Conservation (phyloP, 306 rosid species). For the Corylus heterophylla region DNA sequence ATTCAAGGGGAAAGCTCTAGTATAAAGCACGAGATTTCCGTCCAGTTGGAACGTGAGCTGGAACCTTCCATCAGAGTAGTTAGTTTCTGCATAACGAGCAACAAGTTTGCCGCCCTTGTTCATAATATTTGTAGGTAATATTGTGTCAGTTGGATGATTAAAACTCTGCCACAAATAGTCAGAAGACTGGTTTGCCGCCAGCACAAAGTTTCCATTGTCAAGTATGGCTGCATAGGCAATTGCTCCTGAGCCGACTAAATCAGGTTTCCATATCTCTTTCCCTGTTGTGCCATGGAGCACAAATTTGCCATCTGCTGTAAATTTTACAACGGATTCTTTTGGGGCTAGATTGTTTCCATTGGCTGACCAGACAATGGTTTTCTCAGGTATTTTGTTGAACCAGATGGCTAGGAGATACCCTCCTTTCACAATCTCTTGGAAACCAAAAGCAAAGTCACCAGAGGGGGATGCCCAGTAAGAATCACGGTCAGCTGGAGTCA, state of each 20-base stretch:
- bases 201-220: slow-evolving; percentile 53
- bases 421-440: not conserved
- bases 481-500: not conserved
- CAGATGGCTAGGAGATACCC: not conserved
- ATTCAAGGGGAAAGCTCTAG: slow-evolving; percentile 36
- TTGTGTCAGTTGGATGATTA: slow-evolving; percentile 53
- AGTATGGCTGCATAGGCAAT: slow-evolving; percentile 43
- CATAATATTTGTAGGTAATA: slow-evolving; percentile 52
- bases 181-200: slow-evolving; percentile 14
- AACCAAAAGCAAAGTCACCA: slow-evolving; percentile 4
- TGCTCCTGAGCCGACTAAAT: not conserved
- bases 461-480: not conserved
- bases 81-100: slow-evolving; percentile 34
- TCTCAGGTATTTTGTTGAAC: not conserved
- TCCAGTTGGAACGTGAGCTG: slow-evolving; percentile 19
- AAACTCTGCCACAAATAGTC: slow-evolving; percentile 55
- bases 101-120: not conserved
- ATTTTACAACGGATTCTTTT: not conserved
- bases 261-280: slow-evolving; percentile 20
- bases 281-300: slow-evolving; percentile 22
- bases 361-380: not conserved
- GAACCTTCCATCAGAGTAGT: slow-evolving; percentile 37
- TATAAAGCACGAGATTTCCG: slow-evolving; percentile 31
- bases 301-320: slow-evolving; percentile 24
- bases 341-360: not conserved